Evolutionary conservation across 495 filamentous ascomycete species (phyloP).

Genomic region (Penicillium soppii): DNA sequence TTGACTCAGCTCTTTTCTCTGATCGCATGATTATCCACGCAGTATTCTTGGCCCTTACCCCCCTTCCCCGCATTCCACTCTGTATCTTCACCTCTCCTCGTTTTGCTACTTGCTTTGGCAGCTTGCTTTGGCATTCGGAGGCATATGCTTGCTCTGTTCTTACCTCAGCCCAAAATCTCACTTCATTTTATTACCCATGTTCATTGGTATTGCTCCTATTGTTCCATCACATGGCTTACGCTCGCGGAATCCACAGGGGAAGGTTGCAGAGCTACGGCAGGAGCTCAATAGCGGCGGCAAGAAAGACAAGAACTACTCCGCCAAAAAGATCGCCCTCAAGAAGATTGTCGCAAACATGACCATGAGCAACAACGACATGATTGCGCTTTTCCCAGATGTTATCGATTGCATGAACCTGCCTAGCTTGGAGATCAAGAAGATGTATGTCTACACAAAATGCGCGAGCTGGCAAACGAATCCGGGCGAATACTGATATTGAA

Average conservation of each 20-base stretch:
- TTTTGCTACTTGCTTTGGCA: slow-evolving; percentile 4
- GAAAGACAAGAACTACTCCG: slow-evolving; percentile 96
- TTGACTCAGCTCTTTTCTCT: slow-evolving; percentile 24
- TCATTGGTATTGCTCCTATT: slow-evolving; percentile 34
- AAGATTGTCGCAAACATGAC: slow-evolving; percentile 99
- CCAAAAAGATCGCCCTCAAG: slow-evolving; percentile 98
- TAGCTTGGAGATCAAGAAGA: slow-evolving; percentile 98
- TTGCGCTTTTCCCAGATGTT: slow-evolving; percentile 92
- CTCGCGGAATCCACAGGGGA: slow-evolving; percentile 69
- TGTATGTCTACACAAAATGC: slow-evolving; percentile 55
- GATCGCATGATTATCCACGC: slow-evolving; percentile 15
- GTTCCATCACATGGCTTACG: slow-evolving; percentile 34
- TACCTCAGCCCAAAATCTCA: neutral
- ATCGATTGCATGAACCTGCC: slow-evolving; percentile 91
- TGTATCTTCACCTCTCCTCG: neutral
- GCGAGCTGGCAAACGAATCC: neutral
- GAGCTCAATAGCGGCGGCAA: slow-evolving; percentile 93
- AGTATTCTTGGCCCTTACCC: neutral
- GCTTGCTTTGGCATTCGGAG: slow-evolving; percentile 5
- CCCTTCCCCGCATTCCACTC: slow-evolving; percentile 23
- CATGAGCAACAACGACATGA: slow-evolving; percentile 99
- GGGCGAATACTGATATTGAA: slow-evolving; percentile 19
- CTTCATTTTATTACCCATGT: slow-evolving; percentile 20
- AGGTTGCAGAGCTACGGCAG: slow-evolving; percentile 93
- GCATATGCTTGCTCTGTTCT: neutral